Conservation (phyloP, 2,329 filamentous ascomycete genomes). For the Fusarium udum region DNA sequence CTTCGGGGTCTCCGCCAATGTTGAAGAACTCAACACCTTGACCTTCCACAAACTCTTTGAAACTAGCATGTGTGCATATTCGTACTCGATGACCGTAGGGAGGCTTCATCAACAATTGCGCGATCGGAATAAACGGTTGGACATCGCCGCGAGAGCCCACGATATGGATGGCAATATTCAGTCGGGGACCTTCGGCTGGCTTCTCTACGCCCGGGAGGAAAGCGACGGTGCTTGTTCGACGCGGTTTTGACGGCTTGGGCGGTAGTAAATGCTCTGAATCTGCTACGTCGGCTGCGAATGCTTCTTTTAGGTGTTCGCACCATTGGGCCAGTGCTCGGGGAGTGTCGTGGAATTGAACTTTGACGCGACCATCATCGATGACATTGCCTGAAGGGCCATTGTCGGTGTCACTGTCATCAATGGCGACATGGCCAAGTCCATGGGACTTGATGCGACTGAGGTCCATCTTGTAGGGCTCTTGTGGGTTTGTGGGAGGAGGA, state of each 20-base stretch:
- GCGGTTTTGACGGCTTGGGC: conserved; percentile 21
- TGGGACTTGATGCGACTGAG: conserved; percentile 44
- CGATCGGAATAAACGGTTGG: conserved; percentile 68
- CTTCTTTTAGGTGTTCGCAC: conserved; percentile 38
- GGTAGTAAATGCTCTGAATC: conserved; percentile 14
- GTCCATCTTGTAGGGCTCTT: conserved; percentile 30
- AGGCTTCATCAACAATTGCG: conserved; percentile 52
- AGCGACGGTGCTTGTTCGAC: conserved; percentile 34
- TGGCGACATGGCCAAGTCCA: conserved; percentile 41
- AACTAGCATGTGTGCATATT: conserved; percentile 64
- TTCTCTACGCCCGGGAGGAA: conserved; percentile 31
- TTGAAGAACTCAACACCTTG: conserved; percentile 66
- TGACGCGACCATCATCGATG: conserved; percentile 45
- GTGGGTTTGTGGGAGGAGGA: background rate
- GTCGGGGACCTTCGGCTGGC: conserved; percentile 31
- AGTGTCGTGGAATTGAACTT: conserved; percentile 45
- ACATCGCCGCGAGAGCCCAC: conserved; percentile 48
- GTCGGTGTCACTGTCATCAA: conserved; percentile 34
- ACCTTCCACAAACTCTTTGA: conserved; percentile 61
- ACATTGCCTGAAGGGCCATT: conserved; percentile 41
- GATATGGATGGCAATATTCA: conserved; percentile 48
- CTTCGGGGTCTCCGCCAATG: conserved; percentile 65
- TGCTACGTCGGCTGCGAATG: conserved; percentile 8
- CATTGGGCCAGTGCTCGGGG: conserved; percentile 41
- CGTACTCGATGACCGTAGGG: conserved; percentile 63